phyloP scores from a whole-genome alignment of 768 basidiomycete genomes.

The Boletus bicolor region DNA sequence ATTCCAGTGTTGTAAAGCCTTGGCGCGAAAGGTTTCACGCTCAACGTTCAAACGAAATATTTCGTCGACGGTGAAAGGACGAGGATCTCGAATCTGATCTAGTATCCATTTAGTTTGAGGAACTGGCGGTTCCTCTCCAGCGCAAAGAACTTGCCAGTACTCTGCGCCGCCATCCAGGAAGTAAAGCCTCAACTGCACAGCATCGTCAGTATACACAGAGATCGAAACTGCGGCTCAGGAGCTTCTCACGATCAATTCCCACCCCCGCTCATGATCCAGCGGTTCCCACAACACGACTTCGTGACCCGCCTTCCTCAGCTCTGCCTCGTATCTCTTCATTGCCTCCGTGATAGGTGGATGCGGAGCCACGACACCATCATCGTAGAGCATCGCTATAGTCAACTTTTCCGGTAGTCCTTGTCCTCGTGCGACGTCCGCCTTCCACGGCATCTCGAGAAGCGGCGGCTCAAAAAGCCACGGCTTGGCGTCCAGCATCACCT shows the following conservation, averaged over 20 bases:
- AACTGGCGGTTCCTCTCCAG: constrained; percentile 36
- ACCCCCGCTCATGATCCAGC: constrained; percentile 41
- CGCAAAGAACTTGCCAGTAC: constrained; percentile 37
- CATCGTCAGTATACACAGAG: constrained; percentile 13
- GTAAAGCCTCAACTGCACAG: constrained; percentile 41
- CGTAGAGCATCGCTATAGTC: constrained; percentile 46
- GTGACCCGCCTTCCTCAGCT: constrained; percentile 44
- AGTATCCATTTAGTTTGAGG: constrained; percentile 45
- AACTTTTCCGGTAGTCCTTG: constrained; percentile 39
- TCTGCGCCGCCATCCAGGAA: constrained; percentile 49
- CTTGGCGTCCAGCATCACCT: constrained; percentile 42
- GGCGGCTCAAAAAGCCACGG: constrained; percentile 47
- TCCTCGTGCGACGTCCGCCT: constrained; percentile 37
- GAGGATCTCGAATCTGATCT: constrained; percentile 36
- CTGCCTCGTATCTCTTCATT: constrained; percentile 37
- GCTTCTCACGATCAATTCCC: constrained; percentile 44
- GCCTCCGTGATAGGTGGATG: constrained; percentile 47
- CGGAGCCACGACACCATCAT: constrained; percentile 49
- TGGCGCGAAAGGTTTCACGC: constrained; percentile 41
- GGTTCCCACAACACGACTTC: constrained; percentile 50
- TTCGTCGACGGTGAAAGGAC: constrained; percentile 39
- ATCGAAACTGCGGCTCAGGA: not conserved
- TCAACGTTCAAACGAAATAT: constrained; percentile 44
- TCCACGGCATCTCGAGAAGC: constrained; percentile 52
- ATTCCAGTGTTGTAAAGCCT: constrained; percentile 45